These are phyloP conservation scores for Corymbia maculata DNA, from an alignment of 345 rosid species.

Conservation along the genomic window DNA sequence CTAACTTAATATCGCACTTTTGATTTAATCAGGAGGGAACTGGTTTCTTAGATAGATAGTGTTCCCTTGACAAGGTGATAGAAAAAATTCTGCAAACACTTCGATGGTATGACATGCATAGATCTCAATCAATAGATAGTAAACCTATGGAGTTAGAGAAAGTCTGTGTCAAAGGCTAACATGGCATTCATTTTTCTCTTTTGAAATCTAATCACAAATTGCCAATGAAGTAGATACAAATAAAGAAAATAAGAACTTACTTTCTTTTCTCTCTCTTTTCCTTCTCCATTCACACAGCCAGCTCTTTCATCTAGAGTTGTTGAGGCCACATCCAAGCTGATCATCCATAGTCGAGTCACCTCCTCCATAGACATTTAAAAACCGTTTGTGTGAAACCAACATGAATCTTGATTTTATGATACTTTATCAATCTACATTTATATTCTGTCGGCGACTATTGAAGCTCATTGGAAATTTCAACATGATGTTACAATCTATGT, in stretches of 20 bases:
- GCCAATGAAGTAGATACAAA: no score
- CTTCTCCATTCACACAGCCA: no score
- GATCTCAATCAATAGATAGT: not conserved
- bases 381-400: not conserved
- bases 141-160: no score
- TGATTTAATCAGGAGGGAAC: not conserved
- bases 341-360: no score
- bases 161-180: not conserved
- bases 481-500: accelerated
- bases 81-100: not conserved
- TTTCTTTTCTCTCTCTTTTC: no score
- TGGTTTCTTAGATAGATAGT: not conserved
- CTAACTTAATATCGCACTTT: not conserved
- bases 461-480: not conserved
- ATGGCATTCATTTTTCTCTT: not conserved
- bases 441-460: not conserved
- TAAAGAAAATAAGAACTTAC: no score
- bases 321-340: no score
- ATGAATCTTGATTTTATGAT: not conserved
- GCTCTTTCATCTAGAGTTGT: no score
- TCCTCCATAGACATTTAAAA: no score
- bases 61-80: not conserved
- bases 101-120: not conserved
- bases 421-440: not conserved
- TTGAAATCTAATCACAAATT: no score